Base-by-base conservation (phyloP, 768 basidiomycete genomes). In the Russula lepida region DNA sequence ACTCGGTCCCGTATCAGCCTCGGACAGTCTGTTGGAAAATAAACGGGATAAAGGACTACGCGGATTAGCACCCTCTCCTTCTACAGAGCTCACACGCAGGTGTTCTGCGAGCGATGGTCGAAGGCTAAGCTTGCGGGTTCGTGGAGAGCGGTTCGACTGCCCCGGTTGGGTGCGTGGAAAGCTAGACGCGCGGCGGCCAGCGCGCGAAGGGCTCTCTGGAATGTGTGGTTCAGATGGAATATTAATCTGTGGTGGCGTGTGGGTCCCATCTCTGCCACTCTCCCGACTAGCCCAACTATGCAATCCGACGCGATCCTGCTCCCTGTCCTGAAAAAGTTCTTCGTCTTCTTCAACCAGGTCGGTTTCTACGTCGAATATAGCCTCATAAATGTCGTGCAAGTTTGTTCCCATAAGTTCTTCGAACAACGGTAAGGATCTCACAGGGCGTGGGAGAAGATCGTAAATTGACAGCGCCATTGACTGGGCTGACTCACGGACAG, bases 371-470 rank as follows among this genome's bases (percentile, higher is more conserved):
- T 88, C 86, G 67, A 93, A 91, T 46, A 92, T 87, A 1, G 87
- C 88, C 54, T 88, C 88, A 67, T 86, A 86, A 19, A 92, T 67
- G 60, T 87, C 83, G 55, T 78, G 80, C 17, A 83, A 77, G 17
- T 82, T 76, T 6, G 85, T 81, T 27, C 90, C 88, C n/a, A 90
- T 80, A 17, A 93, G 69, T 17, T 85, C 85, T 66, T 92, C 90
- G 15, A 92, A 71, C 46, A 92, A 73, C 0, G 89, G 87, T 71
- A 89, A 83, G 54, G 79, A 79, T 71, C 86, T 89, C 67, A 92
- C 80, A 46, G 81, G 81, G 37, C 85, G 81, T 2, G 89, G 86
- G 41, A 92, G 78, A 54, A 76, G 81, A 61, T 81, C 79, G 73
- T 86, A 85, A 1, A 91, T 65, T 0, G 77, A 72, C 44, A 83